phyloP scores from a whole-genome alignment of 768 basidiomycete genomes.

The Punctularia strigosozonata region DNA sequence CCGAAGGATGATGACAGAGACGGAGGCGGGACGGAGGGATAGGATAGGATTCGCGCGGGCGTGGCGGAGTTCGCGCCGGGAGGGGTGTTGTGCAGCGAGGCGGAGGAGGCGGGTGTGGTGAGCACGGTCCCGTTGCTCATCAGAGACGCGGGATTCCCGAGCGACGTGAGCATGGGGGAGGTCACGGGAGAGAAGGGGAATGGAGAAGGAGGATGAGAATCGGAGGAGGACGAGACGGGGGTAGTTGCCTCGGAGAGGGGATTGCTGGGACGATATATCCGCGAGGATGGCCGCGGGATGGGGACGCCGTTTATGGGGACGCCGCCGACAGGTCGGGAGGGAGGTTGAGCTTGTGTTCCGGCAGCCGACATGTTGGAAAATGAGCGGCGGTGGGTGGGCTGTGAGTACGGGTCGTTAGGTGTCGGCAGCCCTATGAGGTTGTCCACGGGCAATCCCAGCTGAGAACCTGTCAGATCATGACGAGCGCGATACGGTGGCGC shows the following conservation, averaged over 20 bases:
- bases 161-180: too few relatives aligned
- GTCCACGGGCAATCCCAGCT: conserved; percentile 73
- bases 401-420: conserved; percentile 54
- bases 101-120: conserved; percentile 66
- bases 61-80: conserved; percentile 20
- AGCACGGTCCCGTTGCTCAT: conserved; percentile 49
- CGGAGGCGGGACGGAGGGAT: conserved; percentile 78
- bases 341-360: too few relatives aligned
- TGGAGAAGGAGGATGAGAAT: conserved; percentile 51
- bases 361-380: conserved; percentile 32
- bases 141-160: conserved; percentile 36
- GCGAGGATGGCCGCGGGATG: conserved; percentile 62
- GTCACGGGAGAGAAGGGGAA: conserved; percentile 54
- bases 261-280: conserved; percentile 43
- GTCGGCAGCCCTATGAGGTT: conserved; percentile 59
- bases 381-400: conserved; percentile 54
- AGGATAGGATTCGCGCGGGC: conserved; percentile 40
- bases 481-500: background rate
- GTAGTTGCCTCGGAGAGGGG: conserved; percentile 33
- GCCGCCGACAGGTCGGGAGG: conserved; percentile 22
- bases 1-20: conserved; percentile 72
- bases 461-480: background rate
- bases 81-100: conserved; percentile 34
- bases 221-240: conserved; percentile 55
- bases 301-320: conserved; percentile 45